phyloP scores from a whole-genome alignment of 176 grass and related monocot genomes.

The Elaeis guineensis region DNA sequence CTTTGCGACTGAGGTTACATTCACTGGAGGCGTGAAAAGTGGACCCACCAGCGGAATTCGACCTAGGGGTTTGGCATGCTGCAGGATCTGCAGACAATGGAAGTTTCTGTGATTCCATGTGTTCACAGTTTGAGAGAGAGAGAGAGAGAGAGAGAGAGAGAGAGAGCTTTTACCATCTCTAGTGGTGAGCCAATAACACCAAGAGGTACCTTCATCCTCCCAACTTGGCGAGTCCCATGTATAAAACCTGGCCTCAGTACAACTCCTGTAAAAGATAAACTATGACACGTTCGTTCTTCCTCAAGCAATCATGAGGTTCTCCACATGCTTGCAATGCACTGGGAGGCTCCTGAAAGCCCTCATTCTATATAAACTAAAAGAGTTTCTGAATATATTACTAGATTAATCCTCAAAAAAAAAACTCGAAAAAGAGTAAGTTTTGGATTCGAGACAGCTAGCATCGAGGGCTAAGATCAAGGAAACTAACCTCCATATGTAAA shows the following conservation, averaged over 20 bases:
- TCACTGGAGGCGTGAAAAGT: conserved; percentile 70
- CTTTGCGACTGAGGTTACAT: conserved; percentile 46
- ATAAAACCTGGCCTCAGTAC: conserved; percentile 86
- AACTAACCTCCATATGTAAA: conserved; percentile 81
- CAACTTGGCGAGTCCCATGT: conserved; percentile 81
- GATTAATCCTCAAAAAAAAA: too few relatives aligned
- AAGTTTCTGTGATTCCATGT: too few relatives aligned
- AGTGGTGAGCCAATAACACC: conserved; percentile 70
- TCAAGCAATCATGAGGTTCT: too few relatives aligned
- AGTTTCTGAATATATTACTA: too few relatives aligned
- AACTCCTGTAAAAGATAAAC: conserved; percentile 31
- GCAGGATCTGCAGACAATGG: conserved; percentile 38
- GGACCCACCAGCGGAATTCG: conserved; percentile 65
- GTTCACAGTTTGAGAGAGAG: too few relatives aligned
- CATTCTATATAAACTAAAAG: too few relatives aligned
- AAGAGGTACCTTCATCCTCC: conserved; percentile 78
- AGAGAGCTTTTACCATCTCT: conserved; percentile 46
- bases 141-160: too few relatives aligned
- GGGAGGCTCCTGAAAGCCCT: too few relatives aligned
- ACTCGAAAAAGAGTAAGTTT: too few relatives aligned
- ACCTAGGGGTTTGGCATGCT: conserved; percentile 54
- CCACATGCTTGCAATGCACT: too few relatives aligned
- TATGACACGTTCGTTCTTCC: background rate
- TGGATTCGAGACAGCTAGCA: too few relatives aligned
- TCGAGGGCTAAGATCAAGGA: background rate